A percentile compares a stretch with the other conserved stretches of the same genome.
phyloP scores from a whole-genome alignment of 495 filamentous ascomycete species.

The Podospora pseudocomata region DNA sequence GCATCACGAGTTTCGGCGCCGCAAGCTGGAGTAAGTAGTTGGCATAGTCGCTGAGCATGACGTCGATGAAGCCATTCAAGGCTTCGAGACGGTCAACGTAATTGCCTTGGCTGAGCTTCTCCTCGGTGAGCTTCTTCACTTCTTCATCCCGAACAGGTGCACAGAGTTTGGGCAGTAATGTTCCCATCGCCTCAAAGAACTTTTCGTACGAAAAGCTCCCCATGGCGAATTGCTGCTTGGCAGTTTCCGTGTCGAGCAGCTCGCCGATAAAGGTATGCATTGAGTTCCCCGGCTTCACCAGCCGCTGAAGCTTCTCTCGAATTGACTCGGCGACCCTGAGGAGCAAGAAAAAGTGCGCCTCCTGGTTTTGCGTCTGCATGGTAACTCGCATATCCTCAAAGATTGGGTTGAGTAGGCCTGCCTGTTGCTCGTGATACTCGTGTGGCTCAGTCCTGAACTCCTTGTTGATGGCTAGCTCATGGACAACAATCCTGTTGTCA shows the following conservation, averaged over 20 bases:
- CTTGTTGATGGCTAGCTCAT: constrained; percentile 88
- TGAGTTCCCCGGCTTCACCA: constrained; percentile 73
- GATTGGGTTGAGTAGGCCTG: constrained; percentile 56
- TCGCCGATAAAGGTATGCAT: constrained; percentile 83
- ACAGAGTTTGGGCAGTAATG: constrained; percentile 87
- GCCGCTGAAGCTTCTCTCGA: constrained; percentile 73
- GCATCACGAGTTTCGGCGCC: constrained; percentile 75
- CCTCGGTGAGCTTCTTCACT: constrained; percentile 72
- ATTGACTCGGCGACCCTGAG: constrained; percentile 83
- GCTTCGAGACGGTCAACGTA: constrained; percentile 81
- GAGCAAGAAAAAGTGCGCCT: constrained; percentile 62
- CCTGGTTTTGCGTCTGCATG: constrained; percentile 66
- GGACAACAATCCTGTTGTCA: constrained; percentile 78
- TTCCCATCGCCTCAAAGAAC: constrained; percentile 88
- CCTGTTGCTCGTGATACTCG: constrained; percentile 49
- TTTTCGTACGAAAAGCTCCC: constrained; percentile 90
- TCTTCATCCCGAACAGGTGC: constrained; percentile 84
- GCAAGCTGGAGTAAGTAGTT: constrained; percentile 85
- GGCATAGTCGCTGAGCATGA: constrained; percentile 89
- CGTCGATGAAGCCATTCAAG: constrained; percentile 80
- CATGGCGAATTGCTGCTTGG: constrained; percentile 68
- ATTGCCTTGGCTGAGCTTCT: constrained; percentile 64
- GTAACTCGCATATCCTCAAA: constrained; percentile 74
- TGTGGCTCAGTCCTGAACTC: constrained; percentile 60
- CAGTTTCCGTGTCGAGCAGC: constrained; percentile 73